Evolutionary conservation across 163 green algal species (phyloP), one percentile per base, ranked within the genome.

Genomic region (Scenedesmus sp.): DNA sequence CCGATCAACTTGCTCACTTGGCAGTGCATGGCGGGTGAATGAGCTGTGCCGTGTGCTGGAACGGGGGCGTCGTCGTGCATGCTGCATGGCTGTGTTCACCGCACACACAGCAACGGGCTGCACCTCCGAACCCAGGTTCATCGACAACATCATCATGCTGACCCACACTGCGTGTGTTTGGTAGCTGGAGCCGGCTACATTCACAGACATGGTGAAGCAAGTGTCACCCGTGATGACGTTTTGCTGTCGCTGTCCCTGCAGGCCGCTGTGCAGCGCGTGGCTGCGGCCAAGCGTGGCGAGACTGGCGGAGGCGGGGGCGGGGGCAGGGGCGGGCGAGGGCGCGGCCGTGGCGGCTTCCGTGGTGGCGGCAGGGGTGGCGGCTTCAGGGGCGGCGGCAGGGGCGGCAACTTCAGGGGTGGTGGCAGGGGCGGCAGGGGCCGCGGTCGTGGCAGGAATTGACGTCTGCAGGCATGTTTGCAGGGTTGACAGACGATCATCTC

Each of bases 311-410:
- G 86, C n/a, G 59, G 87, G 35, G 83, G 93, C 22, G 51, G 94
- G 59, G 53, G 92, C 49, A 35, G 86, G 0, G 42, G 93, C 18
- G 87, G 93, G 37, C 37, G 93, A 22, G 92, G 86, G 0, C 33
- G 93, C 18, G 87, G 93, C 44, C 37, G 93, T 26, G 92, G 86
- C 22, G 61, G 92, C 3, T 37, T 88, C 33, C 56, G 93, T 42
- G 65, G 92, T 15, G 35, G 78, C 18, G 44, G 89, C 16, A 59
- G 89, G n/a, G 43, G 81, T 2, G 18, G 91, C 35, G 76, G 91
- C 0, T n/a, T n/a, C n/a, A 20, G 91, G 0, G 92, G 94, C 12
- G 81, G 92, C 16, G 35, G 93, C 26, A 81, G 87, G 35, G 88
- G 91, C 40, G 30, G 93, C 51, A 59, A 89, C 26, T 80, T 86